A percentile compares a stretch with the other conserved stretches of the same genome.
Evolutionary conservation across 2,329 filamentous ascomycete species (phyloP).

Genomic region (Boeremia lycopersici): DNA sequence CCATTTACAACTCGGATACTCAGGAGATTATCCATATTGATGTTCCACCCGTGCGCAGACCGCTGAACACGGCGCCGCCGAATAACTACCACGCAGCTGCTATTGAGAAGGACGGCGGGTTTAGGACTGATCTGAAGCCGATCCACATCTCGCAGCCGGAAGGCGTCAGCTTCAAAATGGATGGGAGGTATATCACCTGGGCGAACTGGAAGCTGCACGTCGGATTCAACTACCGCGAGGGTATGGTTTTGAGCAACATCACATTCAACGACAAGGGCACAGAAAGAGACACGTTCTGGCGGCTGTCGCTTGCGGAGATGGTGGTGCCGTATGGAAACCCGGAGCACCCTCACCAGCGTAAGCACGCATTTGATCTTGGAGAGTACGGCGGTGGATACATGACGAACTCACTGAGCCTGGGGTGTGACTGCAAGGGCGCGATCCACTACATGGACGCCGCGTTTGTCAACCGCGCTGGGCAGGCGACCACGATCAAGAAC

Average conservation of each 20-base stretch:
- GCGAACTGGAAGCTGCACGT: conserved; percentile 94
- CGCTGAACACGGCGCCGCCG: conserved; percentile 71
- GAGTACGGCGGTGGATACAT: conserved; percentile 85
- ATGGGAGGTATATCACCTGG: conserved; percentile 78
- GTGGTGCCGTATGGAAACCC: conserved; percentile 88
- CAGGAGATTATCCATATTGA: conserved; percentile 82
- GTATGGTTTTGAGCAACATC: conserved; percentile 88
- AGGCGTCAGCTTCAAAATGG: conserved; percentile 82
- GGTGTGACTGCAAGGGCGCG: conserved; percentile 85
- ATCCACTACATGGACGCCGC: conserved; percentile 92
- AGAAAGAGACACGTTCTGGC: conserved; percentile 81
- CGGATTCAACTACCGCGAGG: conserved; percentile 94
- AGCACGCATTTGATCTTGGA: conserved; percentile 81
- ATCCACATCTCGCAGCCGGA: conserved; percentile 88
- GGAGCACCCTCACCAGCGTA: conserved; percentile 78
- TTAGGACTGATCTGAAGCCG: conserved; percentile 79
- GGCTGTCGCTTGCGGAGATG: conserved; percentile 90
- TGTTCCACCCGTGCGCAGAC: conserved; percentile 76
- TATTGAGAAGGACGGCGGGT: conserved; percentile 76
- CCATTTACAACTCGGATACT: conserved; percentile 84
- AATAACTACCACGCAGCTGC: conserved; percentile 81
- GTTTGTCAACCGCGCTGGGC: conserved; percentile 78
- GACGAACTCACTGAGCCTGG: conserved; percentile 77
- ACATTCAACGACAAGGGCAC: conserved; percentile 83
- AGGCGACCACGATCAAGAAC: conserved; percentile 84